Conservation (phyloP, 2,329 filamentous ascomycete genomes). For the Thelonectria rubi region DNA sequence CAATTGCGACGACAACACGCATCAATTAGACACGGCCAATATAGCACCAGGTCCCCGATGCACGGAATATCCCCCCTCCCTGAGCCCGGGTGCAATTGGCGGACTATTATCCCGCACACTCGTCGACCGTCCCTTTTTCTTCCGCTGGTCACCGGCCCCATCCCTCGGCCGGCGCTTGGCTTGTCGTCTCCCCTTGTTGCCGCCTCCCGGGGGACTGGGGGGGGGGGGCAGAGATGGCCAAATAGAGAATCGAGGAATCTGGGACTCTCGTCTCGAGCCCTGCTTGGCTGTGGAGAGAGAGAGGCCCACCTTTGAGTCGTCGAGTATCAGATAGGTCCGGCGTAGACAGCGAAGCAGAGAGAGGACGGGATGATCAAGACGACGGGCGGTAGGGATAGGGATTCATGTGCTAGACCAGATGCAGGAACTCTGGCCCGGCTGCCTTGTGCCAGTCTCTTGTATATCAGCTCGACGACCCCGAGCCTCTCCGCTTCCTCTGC, state of each 20-base stretch:
- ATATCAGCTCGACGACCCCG: conserved; percentile 37
- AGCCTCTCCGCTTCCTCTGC: not conserved
- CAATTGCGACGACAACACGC: not conserved
- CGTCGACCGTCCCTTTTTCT: not conserved
- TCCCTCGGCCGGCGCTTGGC: conserved; percentile 33
- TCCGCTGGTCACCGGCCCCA: conserved; percentile 6
- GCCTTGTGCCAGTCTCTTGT: conserved; percentile 14
- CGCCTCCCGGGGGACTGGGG: conserved; percentile 26
- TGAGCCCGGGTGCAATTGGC: conserved; percentile 24
- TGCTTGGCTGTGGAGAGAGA: not conserved
- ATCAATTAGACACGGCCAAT: not conserved
- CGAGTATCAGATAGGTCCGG: conserved; percentile 17
- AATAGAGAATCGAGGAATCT: conserved; percentile 18
- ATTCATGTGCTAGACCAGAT: conserved; percentile 31
- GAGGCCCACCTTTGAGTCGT: not conserved
- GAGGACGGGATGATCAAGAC: not conserved
- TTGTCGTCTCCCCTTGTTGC: conserved; percentile 27
- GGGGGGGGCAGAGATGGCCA: not conserved
- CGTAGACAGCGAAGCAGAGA: not conserved
- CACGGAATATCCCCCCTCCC: not conserved
- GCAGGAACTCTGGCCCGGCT: conserved; percentile 27
- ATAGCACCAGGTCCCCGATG: not conserved
- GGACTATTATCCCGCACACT: conserved; percentile 15
- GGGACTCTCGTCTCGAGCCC: not conserved
- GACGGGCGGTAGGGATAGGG: not conserved